These are phyloP conservation scores for Meyerozyma smithsonii DNA, from an alignment of 1,139 yeast genomes.

Conservation along the genomic window DNA sequence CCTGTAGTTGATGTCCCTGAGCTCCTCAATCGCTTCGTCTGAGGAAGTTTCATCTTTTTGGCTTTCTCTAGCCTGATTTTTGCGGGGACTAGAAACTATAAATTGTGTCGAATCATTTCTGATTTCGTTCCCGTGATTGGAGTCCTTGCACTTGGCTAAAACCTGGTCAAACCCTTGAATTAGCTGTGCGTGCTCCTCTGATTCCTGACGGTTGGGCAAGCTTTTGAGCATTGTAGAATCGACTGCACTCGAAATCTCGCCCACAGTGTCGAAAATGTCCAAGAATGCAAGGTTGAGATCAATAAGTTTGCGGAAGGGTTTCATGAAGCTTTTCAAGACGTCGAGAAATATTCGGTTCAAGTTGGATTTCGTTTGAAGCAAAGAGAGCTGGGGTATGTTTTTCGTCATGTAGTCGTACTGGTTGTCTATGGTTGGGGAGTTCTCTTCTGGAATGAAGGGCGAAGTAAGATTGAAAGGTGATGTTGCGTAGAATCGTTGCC, in stretches of 20 bases:
- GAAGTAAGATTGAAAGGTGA: slow-evolving; percentile 26
- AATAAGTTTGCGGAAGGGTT: slow-evolving; percentile 29
- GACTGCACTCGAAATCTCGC: slow-evolving; percentile 16
- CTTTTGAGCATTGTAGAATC: slow-evolving; percentile 14
- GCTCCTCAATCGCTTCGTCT: slow-evolving; percentile 18
- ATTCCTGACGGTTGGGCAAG: slow-evolving; percentile 28
- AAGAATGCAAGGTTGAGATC: slow-evolving; percentile 21
- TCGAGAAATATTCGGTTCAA: slow-evolving; percentile 35
- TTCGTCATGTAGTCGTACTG: slow-evolving; percentile 1
- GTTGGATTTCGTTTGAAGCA: slow-evolving; percentile 27
- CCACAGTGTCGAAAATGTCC: slow-evolving; percentile 27
- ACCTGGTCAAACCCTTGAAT: slow-evolving; percentile 29
- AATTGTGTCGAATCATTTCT: slow-evolving; percentile 21
- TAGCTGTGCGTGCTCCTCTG: slow-evolving; percentile 25
- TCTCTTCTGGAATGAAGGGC: slow-evolving; percentile 19
- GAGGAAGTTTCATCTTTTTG: slow-evolving; percentile 3
- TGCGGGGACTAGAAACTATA: slow-evolving; percentile 38
- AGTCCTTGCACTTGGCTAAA: slow-evolving; percentile 17
- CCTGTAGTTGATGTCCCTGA: slow-evolving; percentile 36
- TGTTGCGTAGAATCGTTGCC: slow-evolving; percentile 20
- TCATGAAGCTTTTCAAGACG: slow-evolving; percentile 28
- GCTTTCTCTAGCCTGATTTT: slow-evolving; percentile 10
- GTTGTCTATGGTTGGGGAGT: slow-evolving; percentile 1
- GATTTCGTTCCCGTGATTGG: slow-evolving; percentile 8
- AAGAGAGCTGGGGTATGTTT: slow-evolving; percentile 24